Conservation (phyloP, 2,329 filamentous ascomycete genomes). For the Fusarium luffae region DNA sequence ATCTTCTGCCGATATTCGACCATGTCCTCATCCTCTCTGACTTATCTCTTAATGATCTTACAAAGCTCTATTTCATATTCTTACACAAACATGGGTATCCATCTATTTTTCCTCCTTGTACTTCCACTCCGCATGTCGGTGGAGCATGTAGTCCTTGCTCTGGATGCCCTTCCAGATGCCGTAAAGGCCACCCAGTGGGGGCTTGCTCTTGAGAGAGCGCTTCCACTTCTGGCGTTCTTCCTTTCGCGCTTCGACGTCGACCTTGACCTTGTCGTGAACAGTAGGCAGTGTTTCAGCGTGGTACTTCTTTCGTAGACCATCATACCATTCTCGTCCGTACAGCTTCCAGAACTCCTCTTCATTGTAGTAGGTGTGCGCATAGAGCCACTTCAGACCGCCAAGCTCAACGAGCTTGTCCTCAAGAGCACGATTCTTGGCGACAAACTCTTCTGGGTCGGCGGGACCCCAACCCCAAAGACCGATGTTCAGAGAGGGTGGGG, state of each 20-base stretch:
- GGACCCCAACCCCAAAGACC: slow-evolving; percentile 86
- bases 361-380: slow-evolving; percentile 87
- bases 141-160: slow-evolving; percentile 66
- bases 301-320: slow-evolving; percentile 71
- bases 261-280: slow-evolving; percentile 77
- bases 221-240: slow-evolving; percentile 53
- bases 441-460: slow-evolving; percentile 65
- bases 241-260: slow-evolving; percentile 60
- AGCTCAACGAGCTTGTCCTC: slow-evolving; percentile 76
- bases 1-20: background rate
- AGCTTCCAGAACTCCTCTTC: slow-evolving; percentile 75
- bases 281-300: slow-evolving; percentile 69
- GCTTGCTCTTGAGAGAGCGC: slow-evolving; percentile 58
- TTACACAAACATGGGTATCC: slow-evolving; percentile 36
- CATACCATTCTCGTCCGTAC: slow-evolving; percentile 70
- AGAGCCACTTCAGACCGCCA: slow-evolving; percentile 86
- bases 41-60: slow-evolving; percentile 4
- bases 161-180: slow-evolving; percentile 69
- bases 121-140: slow-evolving; percentile 65
- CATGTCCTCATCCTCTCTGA: background rate
- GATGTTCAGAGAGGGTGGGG: slow-evolving; percentile 66
- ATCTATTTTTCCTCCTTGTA: slow-evolving; percentile 52
- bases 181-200: slow-evolving; percentile 68
- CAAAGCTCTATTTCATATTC: slow-evolving; percentile 16
- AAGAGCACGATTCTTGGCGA: slow-evolving; percentile 75